phyloP scores from a whole-genome alignment of 768 basidiomycete species.

The Naganishia kalamii region DNA sequence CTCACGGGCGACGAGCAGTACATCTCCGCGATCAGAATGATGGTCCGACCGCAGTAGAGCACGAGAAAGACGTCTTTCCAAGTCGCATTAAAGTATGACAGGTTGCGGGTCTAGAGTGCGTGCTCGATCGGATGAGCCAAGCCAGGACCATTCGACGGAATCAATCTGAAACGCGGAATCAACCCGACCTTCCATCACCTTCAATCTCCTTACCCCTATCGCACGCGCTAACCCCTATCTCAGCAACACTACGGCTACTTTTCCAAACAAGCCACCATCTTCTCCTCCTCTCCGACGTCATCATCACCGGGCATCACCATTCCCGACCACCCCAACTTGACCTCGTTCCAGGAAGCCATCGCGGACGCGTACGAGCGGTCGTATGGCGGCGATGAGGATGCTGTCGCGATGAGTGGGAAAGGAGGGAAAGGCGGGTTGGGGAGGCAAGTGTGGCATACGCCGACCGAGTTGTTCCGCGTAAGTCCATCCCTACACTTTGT shows the following conservation, averaged over 20 bases:
- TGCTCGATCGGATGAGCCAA: too few relatives aligned
- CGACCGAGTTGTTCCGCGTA: constrained; percentile 95
- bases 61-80: too few relatives aligned
- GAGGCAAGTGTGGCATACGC: constrained; percentile 95
- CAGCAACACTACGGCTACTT: constrained; percentile 92
- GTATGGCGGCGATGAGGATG: constrained; percentile 58
- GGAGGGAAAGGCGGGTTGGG: constrained; percentile 44
- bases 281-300: constrained; percentile 46
- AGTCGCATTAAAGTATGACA: too few relatives aligned
- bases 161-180: too few relatives aligned
- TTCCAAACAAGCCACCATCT: constrained; percentile 83
- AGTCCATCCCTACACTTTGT: too few relatives aligned
- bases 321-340: constrained; percentile 57
- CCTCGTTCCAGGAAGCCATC: constrained; percentile 76
- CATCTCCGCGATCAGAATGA: too few relatives aligned
- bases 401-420: neutral
- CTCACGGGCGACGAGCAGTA: too few relatives aligned
- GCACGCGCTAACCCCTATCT: neutral
- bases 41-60: too few relatives aligned
- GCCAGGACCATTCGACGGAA: too few relatives aligned
- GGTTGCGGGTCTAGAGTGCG: too few relatives aligned
- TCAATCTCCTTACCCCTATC: neutral
- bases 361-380: constrained; percentile 58
- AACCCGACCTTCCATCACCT: neutral
- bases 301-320: constrained; percentile 64